Base-by-base conservation (phyloP, 192 early-diverging fungal species). In the Backusella psychrophila region DNA sequence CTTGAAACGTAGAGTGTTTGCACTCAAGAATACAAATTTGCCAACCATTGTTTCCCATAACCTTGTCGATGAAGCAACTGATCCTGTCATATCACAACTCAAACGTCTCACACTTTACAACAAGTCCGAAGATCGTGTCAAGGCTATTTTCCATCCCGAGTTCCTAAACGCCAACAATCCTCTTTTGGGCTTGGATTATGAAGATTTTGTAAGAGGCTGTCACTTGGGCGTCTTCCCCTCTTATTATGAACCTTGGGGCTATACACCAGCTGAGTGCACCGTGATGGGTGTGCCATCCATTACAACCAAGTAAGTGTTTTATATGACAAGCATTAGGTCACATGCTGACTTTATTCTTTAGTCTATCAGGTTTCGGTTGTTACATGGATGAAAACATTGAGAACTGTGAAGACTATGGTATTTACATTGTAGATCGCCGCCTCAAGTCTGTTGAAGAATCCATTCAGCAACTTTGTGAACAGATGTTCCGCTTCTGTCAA, bases 161-260 rank as follows among this genome's bases (percentile, higher is more conserved):
- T 99, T 97, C 85, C 85, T 99, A 53, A 97, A 92, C 85, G 88
- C 96, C 31, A 98, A 96, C 88, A 97, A 96, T 85, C 97, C 97
- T 1, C 82, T 99, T 6, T 87, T 99, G 41, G 92, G 93, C 17
- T 85, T 99, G 41, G 97, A 99, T 81, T 99, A 99, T 81, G 97
- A 99, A 81, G 97, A 99, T 74, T 99, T 99, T 86, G 94, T 99
- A 71, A 92, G 97, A 76, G 97, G 96, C 56, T 96, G 95, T 76
- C 97, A 99, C 75, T 84, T 99, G 80, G 97, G 97, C 78, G 97
- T 99, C 4, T 99, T 99, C 86, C 96, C 96, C 8, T 93, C 91
- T 72, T 99, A 97, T 85, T 99, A 99, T 85, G 97, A 99, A 85
- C 97, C 97, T 26, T 99, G 95, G 95, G 97, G 97, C 0, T 98